Conservation (phyloP, 1,139 yeast species). For the Yamadazyma conglobata region DNA sequence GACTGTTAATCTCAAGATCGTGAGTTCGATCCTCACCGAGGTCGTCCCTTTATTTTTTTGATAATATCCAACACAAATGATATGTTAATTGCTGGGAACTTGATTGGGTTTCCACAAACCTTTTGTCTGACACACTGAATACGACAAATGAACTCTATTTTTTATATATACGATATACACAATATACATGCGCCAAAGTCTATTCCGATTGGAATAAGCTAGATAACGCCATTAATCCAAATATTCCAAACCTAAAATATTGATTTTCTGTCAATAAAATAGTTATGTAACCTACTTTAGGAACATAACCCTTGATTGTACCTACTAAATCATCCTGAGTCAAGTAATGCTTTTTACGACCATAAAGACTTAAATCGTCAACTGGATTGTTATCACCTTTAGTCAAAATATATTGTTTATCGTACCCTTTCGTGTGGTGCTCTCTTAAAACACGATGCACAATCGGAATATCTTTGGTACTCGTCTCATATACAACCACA, state of each 20-base stretch:
- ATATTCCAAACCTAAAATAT: conserved; percentile 66
- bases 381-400: conserved; percentile 96
- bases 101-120: too few relatives aligned
- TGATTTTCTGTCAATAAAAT: conserved; percentile 87
- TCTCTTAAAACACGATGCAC: conserved; percentile 93
- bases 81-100: too few relatives aligned
- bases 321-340: conserved; percentile 85
- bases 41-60: conserved; percentile 22
- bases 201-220: conserved; percentile 35
- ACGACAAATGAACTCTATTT: too few relatives aligned
- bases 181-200: neutral
- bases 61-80: too few relatives aligned
- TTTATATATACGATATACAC: too few relatives aligned
- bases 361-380: conserved; percentile 85
- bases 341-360: conserved; percentile 70
- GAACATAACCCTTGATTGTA: conserved; percentile 85
- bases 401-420: conserved; percentile 74
- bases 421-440: conserved; percentile 45
- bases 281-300: conserved; percentile 89
- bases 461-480: conserved; percentile 81
- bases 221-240: conserved; percentile 65
- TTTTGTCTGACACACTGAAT: too few relatives aligned
- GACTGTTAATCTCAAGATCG: conserved; percentile 44
- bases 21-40: conserved; percentile 41
- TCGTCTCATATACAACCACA: conserved; percentile 88